A percentile compares a stretch with the other conserved stretches of the same genome.
These are phyloP conservation scores for Hortiboletus campestris DNA, from an alignment of 768 basidiomycete genomes.

Conservation along the genomic window DNA sequence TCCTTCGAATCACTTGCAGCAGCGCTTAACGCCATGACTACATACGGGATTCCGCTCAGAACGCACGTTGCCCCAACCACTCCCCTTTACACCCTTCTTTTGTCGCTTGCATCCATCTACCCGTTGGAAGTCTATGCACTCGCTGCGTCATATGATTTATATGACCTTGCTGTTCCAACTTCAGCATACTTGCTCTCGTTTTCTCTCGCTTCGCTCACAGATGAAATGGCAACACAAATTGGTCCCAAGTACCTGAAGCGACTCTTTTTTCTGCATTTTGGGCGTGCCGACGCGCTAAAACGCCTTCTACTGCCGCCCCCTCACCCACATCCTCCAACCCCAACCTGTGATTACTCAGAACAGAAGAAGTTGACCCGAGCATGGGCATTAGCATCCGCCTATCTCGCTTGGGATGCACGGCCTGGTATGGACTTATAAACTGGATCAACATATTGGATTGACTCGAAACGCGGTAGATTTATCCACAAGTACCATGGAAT, in stretches of 20 bases:
- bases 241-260: conserved; percentile 77
- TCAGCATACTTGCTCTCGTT: conserved; percentile 76
- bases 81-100: conserved; percentile 56
- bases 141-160: conserved; percentile 63
- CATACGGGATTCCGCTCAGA: conserved; percentile 59
- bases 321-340: conserved; percentile 69
- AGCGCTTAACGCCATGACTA: conserved; percentile 54
- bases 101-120: conserved; percentile 63
- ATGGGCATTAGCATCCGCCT: conserved; percentile 80
- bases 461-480: conserved; percentile 47
- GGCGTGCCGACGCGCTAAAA: conserved; percentile 79
- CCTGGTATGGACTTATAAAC: conserved; percentile 50
- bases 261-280: conserved; percentile 81
- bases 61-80: conserved; percentile 48
- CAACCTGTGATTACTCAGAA: conserved; percentile 65
- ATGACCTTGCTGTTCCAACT: conserved; percentile 71
- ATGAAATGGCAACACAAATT: conserved; percentile 66
- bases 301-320: conserved; percentile 74
- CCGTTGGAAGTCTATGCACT: conserved; percentile 74
- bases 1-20: conserved; percentile 54
- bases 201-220: conserved; percentile 63
- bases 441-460: not conserved
- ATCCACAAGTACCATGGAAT: conserved; percentile 71
- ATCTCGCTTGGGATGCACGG: conserved; percentile 80
- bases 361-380: conserved; percentile 79